Evolutionary conservation across 1,284 basidiomycete species (phyloP).

Genomic region (Irpex lacteus): DNA sequence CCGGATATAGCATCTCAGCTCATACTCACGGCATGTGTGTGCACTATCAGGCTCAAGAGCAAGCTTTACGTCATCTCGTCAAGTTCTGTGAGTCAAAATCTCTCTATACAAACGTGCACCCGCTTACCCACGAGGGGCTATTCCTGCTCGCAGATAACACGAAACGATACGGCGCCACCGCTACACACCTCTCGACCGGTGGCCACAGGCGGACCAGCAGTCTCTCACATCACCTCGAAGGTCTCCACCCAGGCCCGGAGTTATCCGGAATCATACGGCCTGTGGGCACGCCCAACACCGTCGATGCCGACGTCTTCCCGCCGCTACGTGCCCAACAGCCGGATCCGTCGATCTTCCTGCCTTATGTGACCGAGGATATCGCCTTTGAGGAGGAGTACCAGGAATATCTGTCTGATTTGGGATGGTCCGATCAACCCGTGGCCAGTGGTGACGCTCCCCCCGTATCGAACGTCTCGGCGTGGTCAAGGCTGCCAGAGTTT

Average conservation of each 20-base stretch:
- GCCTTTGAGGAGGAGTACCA: constrained; percentile 88
- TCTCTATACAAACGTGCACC: not conserved
- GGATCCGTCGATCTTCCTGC: constrained; percentile 80
- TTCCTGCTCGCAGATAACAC: constrained; percentile 58
- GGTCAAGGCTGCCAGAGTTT: constrained; percentile 71
- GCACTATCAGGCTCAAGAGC: constrained; percentile 80
- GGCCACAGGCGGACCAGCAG: constrained; percentile 75
- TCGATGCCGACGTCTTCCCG: constrained; percentile 80
- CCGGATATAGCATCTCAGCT: not conserved
- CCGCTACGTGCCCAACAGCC: constrained; percentile 79
- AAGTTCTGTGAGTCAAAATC: constrained; percentile 76
- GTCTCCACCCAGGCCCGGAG: constrained; percentile 72
- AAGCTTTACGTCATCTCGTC: constrained; percentile 91
- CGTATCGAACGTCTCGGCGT: constrained; percentile 54
- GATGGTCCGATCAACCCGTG: constrained; percentile 60
- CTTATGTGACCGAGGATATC: constrained; percentile 82
- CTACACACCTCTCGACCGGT: constrained; percentile 50
- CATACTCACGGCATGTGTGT: constrained; percentile 6
- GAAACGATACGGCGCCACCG: constrained; percentile 73
- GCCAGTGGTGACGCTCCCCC: constrained; percentile 23
- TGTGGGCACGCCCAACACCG: constrained; percentile 70
- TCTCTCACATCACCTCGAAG: constrained; percentile 76
- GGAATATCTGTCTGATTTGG: constrained; percentile 80
- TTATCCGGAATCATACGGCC: constrained; percentile 71
- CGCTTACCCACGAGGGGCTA: not conserved